Conservation (phyloP, 2,329 filamentous ascomycete genomes). For the Aspergillus intermedius region DNA sequence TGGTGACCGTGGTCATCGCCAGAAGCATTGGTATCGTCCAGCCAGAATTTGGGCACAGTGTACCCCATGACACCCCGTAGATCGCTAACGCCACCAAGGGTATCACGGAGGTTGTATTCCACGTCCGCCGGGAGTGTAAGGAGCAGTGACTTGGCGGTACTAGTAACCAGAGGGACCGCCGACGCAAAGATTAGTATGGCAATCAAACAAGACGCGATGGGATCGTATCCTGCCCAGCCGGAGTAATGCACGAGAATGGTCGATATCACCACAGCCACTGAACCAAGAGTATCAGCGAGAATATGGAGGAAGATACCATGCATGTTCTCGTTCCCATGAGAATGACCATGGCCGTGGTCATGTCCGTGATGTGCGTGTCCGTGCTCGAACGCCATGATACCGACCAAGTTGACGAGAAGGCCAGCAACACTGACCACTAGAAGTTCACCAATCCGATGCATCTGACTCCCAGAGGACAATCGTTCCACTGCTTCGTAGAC, state of each 20-base stretch:
- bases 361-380: constrained; percentile 51
- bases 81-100: constrained; percentile 72
- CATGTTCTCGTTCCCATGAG: constrained; percentile 93
- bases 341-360: constrained; percentile 41
- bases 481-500: constrained; percentile 89
- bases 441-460: constrained; percentile 77
- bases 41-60: constrained; percentile 84
- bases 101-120: constrained; percentile 83
- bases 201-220: constrained; percentile 87
- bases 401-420: constrained; percentile 82
- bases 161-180: constrained; percentile 78
- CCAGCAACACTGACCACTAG: constrained; percentile 83
- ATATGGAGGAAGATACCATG: constrained; percentile 95
- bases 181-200: constrained; percentile 90
- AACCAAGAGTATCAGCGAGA: constrained; percentile 88
- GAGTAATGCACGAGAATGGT: constrained; percentile 81
- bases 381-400: constrained; percentile 76
- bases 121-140: constrained; percentile 76
- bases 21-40: constrained; percentile 59
- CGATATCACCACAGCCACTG: constrained; percentile 86
- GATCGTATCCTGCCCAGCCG: constrained; percentile 91
- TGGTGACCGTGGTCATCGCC: constrained; percentile 34
- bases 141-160: constrained; percentile 73
- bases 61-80: constrained; percentile 82
- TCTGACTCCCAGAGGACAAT: constrained; percentile 73